phyloP scores from a whole-genome alignment of 192 early-diverging fungal genomes.

The Piromyces finnis region DNA sequence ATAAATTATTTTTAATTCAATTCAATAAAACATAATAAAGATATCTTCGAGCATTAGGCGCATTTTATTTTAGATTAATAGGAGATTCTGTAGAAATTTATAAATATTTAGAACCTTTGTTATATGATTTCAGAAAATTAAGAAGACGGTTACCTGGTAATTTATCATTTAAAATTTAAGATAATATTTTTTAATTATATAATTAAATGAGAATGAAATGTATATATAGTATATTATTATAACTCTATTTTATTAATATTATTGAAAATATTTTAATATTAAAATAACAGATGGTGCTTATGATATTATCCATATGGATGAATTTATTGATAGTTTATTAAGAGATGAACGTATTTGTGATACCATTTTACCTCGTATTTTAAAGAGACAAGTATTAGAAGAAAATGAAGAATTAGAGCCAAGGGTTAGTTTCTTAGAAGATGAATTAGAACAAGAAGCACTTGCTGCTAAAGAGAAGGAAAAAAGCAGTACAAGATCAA shows the following conservation, averaged over 20 bases:
- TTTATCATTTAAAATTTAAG: too few relatives aligned
- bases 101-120: constrained; percentile 61
- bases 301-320: constrained; percentile 61
- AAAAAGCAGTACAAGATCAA: background rate
- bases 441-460: constrained; percentile 4
- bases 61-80: constrained; percentile 77
- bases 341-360: constrained; percentile 64
- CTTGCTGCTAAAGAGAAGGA: background rate
- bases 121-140: constrained; percentile 76
- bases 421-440: constrained; percentile 55
- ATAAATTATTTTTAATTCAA: background rate
- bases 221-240: too few relatives aligned
- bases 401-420: constrained; percentile 68
- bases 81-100: constrained; percentile 63
- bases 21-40: constrained; percentile 1
- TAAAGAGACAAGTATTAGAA: constrained; percentile 61
- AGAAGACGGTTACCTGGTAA: constrained; percentile 29
- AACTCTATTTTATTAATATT: too few relatives aligned
- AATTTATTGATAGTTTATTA: constrained; percentile 76
- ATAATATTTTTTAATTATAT: too few relatives aligned
- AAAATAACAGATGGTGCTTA: constrained; percentile 24
- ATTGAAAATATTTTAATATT: too few relatives aligned
- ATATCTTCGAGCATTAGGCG: constrained; percentile 72
- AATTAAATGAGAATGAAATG: too few relatives aligned
- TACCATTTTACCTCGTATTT: constrained; percentile 70